phyloP scores from a whole-genome alignment of 2,329 filamentous ascomycete species.

The Tolypocladium endophyticum region DNA sequence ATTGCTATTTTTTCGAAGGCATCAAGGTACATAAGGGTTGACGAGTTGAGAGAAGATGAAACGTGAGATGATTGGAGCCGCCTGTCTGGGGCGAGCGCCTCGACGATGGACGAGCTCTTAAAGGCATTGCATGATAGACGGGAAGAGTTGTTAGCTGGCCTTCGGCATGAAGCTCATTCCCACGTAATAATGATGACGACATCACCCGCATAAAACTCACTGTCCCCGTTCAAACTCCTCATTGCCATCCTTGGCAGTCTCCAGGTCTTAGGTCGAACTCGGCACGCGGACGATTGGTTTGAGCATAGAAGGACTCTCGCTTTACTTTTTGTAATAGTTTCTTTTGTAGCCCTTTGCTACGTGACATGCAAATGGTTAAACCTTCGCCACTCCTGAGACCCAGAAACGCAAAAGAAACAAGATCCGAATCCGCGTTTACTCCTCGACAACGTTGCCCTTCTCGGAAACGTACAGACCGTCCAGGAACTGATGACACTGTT shows the following conservation, averaged over 20 bases:
- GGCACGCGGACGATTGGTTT: background rate
- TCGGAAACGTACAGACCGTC: conserved; percentile 99
- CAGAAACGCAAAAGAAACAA: conserved; percentile 49
- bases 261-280: background rate
- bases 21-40: background rate
- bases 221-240: background rate
- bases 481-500: conserved; percentile 62
- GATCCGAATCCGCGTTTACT: conserved; percentile 36
- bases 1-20: background rate
- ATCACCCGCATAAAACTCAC: background rate
- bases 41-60: background rate
- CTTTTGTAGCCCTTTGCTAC: conserved; percentile 40
- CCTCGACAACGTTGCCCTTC: conserved; percentile 86
- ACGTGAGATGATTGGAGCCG: background rate
- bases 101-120: background rate
- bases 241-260: background rate
- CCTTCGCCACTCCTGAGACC: conserved; percentile 53
- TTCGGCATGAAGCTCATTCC: background rate
- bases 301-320: conserved; percentile 15
- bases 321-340: conserved; percentile 25
- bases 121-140: background rate
- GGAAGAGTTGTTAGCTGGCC: background rate
- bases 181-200: background rate
- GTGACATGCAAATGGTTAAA: conserved; percentile 49
- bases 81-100: background rate